Base-by-base conservation (phyloP, 805 yeast species). In the Ogataea populi-albae region DNA sequence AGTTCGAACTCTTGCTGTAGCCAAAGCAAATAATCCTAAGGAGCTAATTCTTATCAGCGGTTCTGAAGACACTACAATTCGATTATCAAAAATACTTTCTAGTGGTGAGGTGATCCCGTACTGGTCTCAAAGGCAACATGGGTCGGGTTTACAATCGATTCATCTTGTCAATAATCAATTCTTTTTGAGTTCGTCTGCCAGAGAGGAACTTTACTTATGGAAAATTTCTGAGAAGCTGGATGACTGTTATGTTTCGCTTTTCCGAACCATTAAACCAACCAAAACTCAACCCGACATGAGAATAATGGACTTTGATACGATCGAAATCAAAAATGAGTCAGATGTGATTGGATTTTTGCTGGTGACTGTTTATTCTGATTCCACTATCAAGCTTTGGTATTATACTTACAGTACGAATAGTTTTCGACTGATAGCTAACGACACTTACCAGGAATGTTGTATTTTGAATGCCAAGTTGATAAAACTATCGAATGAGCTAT, bases 201-300 rank as follows among this genome's bases (percentile, higher is more conserved):
- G 93, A 52, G 98, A 93, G 57, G 98, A 93, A 61, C 72, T 93
- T 29, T 73, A 74, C 44, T 62, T 86, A 5, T 93, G 98, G 98
- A 73, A 72, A 38, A 45, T 87, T 2, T 58, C 62, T 4, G 43
- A 55, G 7, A 33, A 37, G 21, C 34, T 33, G 11, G 36, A 42
- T 8, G 49, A 56, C 4, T 41, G 55, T 6, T 67, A 71, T 19
- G 69, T 82, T 17, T 54, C 54, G 0, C 68, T 78, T 25, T 62
- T 62, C 30, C 73, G 80, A 4, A 61, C 75, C 1, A 61, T 89
- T 19, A 76, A 75, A 3, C 77, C 86, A 1, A 55, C 57, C 6
- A 58, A 69, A 7, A 68, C 68, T 10, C 74, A 76, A 38, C 95
- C 95, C 0, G 98, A 93, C 57, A 66, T 93, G 42, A 69, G 98